Percentiles rank a stretch among this genome's conserved stretches.
Evolutionary conservation across 176 grass and related monocot species (phyloP).

Genomic region (Avena insularis): DNA sequence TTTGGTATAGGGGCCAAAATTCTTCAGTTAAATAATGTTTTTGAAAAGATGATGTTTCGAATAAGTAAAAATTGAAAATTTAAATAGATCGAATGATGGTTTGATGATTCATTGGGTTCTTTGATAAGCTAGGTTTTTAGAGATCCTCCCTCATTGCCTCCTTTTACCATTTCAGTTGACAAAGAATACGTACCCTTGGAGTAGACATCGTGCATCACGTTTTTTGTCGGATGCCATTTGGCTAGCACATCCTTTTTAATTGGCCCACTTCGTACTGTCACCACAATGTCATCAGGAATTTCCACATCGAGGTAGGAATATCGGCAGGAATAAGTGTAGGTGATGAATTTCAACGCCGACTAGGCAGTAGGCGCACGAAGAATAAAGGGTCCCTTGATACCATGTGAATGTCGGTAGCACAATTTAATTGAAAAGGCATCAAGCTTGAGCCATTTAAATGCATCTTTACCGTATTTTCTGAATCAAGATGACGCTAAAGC

Average conservation of each 20-base stretch:
- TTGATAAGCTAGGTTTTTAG: no score
- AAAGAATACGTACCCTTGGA: not conserved
- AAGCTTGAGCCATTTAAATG: not conserved
- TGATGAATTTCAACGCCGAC: constrained; percentile 30
- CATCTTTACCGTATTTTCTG: not conserved
- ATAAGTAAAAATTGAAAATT: no score
- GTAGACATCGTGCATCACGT: no score
- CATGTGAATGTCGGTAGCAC: not conserved
- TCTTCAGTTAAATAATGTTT: not conserved
- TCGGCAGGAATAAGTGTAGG: constrained; percentile 3
- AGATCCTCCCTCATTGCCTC: no score
- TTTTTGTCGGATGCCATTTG: no score
- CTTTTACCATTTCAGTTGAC: no score
- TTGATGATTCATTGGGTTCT: no score
- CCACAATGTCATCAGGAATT: constrained; percentile 16
- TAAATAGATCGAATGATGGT: no score
- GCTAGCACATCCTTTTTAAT: no score
- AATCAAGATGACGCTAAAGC: no score
- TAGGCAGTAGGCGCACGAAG: constrained; percentile 24
- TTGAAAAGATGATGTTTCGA: no score
- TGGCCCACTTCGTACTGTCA: not conserved
- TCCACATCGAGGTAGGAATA: constrained; percentile 26
- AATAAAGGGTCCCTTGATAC: constrained; percentile 31
- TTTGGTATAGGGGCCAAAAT: constrained; percentile 28
- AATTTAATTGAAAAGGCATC: not conserved